Evolutionary conservation across 768 basidiomycete genomes (phyloP), one percentile per base, ranked within the genome.

Genomic region (Amanita thiersii): DNA sequence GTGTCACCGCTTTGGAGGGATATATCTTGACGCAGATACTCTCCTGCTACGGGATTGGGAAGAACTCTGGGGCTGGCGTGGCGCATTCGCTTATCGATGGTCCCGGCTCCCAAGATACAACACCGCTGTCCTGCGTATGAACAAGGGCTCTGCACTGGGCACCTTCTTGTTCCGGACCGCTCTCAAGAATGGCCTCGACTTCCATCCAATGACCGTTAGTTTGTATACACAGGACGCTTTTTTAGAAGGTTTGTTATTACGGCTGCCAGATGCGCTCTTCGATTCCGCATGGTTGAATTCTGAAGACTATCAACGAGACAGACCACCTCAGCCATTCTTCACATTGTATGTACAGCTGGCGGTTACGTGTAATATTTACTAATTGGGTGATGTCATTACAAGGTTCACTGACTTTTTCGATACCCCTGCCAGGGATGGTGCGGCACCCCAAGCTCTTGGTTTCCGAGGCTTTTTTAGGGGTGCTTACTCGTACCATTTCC

Each of bases 51-150:
- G 92, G 17, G 92, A 96, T 56, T 94, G 93, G 93, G 92, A 96
- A 60, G 92, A 94, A 56, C 70, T 96, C 3, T 96, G 89, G 87
- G 89, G 89, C 38, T 93, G 86, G 83, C 78, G 80, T 46, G 91
- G 92, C 31, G 88, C 91, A 10, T 96, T 94, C 56, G 91, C 91
- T 1, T 96, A 96, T 59, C 74, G 91, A 9, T 96, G 93, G 92
- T 88, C 83, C n/a, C 75, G 85, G 41, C 70, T 92, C 47, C 78
- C 86, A 53, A 87, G 84, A 55, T 94, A 94, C 63, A 94, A 94
- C 66, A 96, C 91, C 4, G 91, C 91, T 1, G 88, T 96, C 4
- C 70, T 96, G 44, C 79, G 81, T 47, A 74, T 97, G 75, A 82
- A 90, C 68, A 86, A 84, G 57, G 75, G 73, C n/a, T 88, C 85